phyloP scores from a whole-genome alignment of 2,329 filamentous ascomycete species.

The Colletotrichum euphorbiae region DNA sequence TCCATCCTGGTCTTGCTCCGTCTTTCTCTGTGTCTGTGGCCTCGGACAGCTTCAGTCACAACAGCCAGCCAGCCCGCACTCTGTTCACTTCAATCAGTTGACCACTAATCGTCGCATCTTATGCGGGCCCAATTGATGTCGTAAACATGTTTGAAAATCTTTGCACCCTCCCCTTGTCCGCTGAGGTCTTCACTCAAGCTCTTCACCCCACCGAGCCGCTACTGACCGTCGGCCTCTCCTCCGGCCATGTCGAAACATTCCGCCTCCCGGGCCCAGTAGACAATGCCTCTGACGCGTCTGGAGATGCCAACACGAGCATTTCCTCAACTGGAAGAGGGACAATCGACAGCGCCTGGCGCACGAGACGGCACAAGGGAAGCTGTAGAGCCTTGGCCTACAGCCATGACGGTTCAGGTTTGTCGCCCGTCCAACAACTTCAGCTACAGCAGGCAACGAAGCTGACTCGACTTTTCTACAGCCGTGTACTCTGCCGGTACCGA shows the following conservation, averaged over 20 bases:
- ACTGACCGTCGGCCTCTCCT: slow-evolving; percentile 85
- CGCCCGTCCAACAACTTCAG: slow-evolving; percentile 40
- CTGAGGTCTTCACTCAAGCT: slow-evolving; percentile 89
- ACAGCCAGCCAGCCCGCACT: background rate
- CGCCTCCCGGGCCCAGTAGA: slow-evolving; percentile 70
- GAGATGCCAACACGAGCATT: slow-evolving; percentile 60
- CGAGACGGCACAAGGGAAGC: slow-evolving; percentile 91
- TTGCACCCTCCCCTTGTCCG: slow-evolving; percentile 86
- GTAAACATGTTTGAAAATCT: slow-evolving; percentile 86
- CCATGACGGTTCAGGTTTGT: slow-evolving; percentile 78
- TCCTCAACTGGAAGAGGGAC: slow-evolving; percentile 74
- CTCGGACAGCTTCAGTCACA: slow-evolving; percentile 14
- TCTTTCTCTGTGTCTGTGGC: background rate
- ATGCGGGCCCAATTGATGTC: slow-evolving; percentile 13
- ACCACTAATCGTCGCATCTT: background rate
- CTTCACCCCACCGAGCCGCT: slow-evolving; percentile 87
- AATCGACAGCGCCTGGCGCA: slow-evolving; percentile 88
- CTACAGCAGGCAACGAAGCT: slow-evolving; percentile 26
- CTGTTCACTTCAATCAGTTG: background rate
- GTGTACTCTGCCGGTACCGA: slow-evolving; percentile 74
- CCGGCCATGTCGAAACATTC: slow-evolving; percentile 87
- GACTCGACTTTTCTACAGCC: slow-evolving; percentile 49
- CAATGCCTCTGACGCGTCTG: slow-evolving; percentile 63
- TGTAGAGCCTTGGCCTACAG: slow-evolving; percentile 85
- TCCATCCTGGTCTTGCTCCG: background rate